A percentile compares a stretch with the other conserved stretches of the same genome.
Evolutionary conservation across 345 rosid species (phyloP).

Genomic region (Acer yangbiense): DNA sequence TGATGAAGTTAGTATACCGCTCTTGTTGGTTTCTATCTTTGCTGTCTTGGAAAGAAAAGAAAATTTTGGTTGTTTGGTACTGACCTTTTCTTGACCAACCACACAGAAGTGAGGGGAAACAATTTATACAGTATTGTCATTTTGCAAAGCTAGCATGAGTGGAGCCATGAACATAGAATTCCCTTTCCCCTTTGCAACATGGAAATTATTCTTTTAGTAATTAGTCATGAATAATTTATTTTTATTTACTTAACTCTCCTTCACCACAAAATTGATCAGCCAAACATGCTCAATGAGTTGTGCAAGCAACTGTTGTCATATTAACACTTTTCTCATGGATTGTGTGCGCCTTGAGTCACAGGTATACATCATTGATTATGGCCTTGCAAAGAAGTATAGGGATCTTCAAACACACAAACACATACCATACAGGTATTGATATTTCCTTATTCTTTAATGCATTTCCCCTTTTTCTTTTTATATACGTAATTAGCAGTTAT

Average conservation of each 20-base stretch:
- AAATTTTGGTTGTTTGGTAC: neutral
- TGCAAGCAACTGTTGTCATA: neutral
- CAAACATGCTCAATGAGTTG: neutral
- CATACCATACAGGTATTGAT: constrained; percentile 71
- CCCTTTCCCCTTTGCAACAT: neutral
- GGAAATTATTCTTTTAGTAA: neutral
- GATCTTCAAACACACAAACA: constrained; percentile 90
- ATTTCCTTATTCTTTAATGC: neutral
- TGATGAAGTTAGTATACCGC: too few species aligned
- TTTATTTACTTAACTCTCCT: neutral
- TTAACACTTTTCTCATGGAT: neutral
- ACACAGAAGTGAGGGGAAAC: neutral
- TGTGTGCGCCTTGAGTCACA: constrained; percentile 22
- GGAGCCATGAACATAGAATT: neutral
- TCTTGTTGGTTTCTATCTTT: neutral
- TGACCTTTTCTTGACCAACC: neutral
- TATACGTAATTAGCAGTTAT: neutral
- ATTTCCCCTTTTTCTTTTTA: neutral
- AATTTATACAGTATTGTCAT: neutral
- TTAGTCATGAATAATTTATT: neutral
- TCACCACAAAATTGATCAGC: neutral
- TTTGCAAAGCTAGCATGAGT: neutral
- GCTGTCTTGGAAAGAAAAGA: neutral
- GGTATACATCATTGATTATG: constrained; percentile 84
- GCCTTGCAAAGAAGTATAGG: constrained; percentile 88